Conservation (phyloP, 257 asterid genomes). For the Penstemon newberryi region DNA sequence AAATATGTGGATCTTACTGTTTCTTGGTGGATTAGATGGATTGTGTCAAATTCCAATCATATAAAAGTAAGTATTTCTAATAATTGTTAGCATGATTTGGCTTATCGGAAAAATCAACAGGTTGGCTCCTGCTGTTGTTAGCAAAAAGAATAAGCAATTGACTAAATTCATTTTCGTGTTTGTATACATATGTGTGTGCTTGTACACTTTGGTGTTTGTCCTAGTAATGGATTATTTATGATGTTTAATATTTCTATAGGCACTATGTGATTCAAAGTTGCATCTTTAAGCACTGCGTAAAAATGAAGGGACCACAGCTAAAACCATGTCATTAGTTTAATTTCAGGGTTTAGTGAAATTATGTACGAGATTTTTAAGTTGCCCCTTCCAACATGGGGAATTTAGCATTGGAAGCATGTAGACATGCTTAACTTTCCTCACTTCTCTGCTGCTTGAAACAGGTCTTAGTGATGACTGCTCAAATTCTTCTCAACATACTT, state of each 20-base stretch:
- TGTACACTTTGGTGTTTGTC: neutral
- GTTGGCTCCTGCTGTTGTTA: constrained; percentile 4
- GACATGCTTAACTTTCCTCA: constrained; percentile 24
- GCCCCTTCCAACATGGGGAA: constrained; percentile 4
- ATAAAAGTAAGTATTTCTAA: neutral
- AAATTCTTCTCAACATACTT: constrained; percentile 90
- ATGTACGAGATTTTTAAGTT: constrained; percentile 14
- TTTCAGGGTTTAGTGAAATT: constrained; percentile 4
- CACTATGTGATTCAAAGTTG: constrained; percentile 10
- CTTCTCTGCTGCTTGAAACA: constrained; percentile 41
- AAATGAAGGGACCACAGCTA: neutral
- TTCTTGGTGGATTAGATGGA: neutral
- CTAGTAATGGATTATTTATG: neutral
- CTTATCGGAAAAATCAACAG: neutral
- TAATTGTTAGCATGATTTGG: neutral
- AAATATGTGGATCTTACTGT: constrained; percentile 2
- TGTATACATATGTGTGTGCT: neutral
- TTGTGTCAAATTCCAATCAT: neutral
- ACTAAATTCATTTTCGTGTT: neutral
- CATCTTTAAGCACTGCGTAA: neutral
- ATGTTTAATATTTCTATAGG: neutral
- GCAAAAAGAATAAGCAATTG: constrained; percentile 8
- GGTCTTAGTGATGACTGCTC: constrained; percentile 99
- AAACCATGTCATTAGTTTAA: constrained; percentile 1
- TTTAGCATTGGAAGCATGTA: constrained; percentile 9